Evolutionary conservation across 345 rosid species (phyloP).

Genomic region (Salix viminalis): DNA sequence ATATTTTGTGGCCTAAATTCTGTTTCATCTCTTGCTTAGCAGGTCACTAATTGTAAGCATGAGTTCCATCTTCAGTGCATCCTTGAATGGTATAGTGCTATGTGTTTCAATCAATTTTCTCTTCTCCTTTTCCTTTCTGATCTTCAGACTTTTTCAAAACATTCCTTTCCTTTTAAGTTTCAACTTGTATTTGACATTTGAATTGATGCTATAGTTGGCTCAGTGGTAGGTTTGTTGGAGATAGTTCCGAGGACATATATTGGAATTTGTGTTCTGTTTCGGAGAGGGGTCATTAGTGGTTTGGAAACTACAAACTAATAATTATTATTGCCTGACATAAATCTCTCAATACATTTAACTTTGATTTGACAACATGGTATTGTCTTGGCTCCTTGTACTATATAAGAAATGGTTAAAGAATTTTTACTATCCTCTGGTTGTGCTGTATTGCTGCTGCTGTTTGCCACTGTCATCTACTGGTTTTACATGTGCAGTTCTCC

Average conservation of each 20-base stretch:
- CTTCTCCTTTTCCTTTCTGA: background rate
- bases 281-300: background rate
- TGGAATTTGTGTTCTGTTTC: background rate
- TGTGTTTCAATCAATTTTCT: background rate
- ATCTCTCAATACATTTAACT: background rate
- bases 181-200: background rate
- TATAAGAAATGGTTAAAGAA: background rate
- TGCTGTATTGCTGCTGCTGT: background rate
- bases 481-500: background rate
- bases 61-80: slow-evolving; percentile 36
- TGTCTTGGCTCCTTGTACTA: background rate
- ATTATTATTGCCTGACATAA: background rate
- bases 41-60: slow-evolving; percentile 30
- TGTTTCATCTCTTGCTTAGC: background rate
- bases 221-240: background rate
- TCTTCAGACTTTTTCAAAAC: background rate
- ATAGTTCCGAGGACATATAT: background rate
- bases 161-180: background rate
- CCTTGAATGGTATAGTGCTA: slow-evolving; percentile 28
- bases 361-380: background rate
- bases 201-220: background rate
- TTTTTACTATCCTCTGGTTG: background rate
- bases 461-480: background rate
- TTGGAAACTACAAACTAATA: background rate
- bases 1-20: background rate